Percentiles rank a stretch among this genome's conserved stretches.
Conservation (phyloP, 371 early-diverging fungal genomes). For the Capillidium heterosporum region DNA sequence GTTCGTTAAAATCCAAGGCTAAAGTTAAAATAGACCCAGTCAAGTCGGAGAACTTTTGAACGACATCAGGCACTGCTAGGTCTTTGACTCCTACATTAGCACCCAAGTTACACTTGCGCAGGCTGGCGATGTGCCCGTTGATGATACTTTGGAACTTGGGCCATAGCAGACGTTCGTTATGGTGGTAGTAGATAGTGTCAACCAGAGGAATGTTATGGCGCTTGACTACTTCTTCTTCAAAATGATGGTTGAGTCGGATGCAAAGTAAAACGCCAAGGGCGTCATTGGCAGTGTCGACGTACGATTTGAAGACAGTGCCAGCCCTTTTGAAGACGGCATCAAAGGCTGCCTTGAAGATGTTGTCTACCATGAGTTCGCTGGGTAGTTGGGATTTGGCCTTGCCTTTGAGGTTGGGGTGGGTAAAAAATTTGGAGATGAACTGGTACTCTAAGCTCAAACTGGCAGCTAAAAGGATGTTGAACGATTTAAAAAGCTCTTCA, state of each 20-base stretch:
- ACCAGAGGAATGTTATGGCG: constrained; percentile 62
- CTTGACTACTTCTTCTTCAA: constrained; percentile 61
- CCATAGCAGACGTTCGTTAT: constrained; percentile 80
- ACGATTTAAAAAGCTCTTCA: constrained; percentile 65
- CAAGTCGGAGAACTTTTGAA: not conserved
- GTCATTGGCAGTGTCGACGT: constrained; percentile 60
- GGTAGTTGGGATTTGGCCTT: constrained; percentile 15
- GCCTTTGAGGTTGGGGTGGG: constrained; percentile 28
- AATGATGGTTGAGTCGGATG: constrained; percentile 63
- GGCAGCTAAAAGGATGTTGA: constrained; percentile 70
- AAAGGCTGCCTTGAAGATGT: constrained; percentile 45
- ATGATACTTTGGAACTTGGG: constrained; percentile 77
- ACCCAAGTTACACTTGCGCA: not conserved
- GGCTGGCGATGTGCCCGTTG: constrained; percentile 15
- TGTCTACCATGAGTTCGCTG: constrained; percentile 20
- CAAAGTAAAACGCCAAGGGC: constrained; percentile 77
- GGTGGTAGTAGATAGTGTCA: constrained; percentile 45
- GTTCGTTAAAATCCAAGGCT: not conserved
- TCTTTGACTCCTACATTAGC: not conserved
- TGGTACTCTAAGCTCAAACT: constrained; percentile 83
- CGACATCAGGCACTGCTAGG: not conserved
- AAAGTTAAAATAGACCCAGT: not conserved
- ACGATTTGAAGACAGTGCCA: constrained; percentile 35
- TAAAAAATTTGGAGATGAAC: constrained; percentile 73
- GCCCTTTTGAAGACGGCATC: constrained; percentile 63